phyloP scores from a whole-genome alignment of 768 basidiomycete genomes.

The Russula lepida region DNA sequence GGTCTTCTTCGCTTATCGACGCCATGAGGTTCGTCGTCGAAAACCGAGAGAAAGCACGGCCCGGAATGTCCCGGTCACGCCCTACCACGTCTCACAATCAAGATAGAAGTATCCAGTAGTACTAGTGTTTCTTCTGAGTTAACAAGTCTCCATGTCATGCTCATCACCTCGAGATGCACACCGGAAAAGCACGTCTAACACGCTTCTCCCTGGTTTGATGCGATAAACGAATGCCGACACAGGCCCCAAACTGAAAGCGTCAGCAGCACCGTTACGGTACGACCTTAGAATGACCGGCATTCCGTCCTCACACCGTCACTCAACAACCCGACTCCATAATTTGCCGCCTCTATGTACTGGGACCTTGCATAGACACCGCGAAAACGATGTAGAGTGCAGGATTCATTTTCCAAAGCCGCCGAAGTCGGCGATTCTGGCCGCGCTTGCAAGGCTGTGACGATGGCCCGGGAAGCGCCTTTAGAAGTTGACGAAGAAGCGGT shows the following conservation, averaged over 20 bases:
- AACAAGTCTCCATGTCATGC: too few species aligned
- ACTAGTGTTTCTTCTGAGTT: too few species aligned
- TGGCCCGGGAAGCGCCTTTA: constrained; percentile 28
- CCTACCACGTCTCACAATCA: too few species aligned
- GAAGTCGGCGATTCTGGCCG: constrained; percentile 26
- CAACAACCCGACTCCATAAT: not conserved
- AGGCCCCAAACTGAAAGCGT: not conserved
- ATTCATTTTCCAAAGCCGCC: constrained; percentile 38
- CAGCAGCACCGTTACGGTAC: not conserved
- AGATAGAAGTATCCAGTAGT: too few species aligned
- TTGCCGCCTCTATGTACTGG: too few species aligned
- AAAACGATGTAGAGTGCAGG: constrained; percentile 28
- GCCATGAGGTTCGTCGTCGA: not conserved
- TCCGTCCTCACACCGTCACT: not conserved
- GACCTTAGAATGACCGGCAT: not conserved
- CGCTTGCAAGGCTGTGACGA: constrained; percentile 27
- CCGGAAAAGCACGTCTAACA: too few species aligned
- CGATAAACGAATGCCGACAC: not conserved
- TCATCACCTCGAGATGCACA: too few species aligned
- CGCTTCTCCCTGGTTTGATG: not conserved
- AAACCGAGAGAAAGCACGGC: not conserved
- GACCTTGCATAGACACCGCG: not conserved
- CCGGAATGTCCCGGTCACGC: not conserved
- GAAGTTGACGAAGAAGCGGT: constrained; percentile 36
- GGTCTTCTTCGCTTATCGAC: constrained; percentile 52